Conservation (phyloP, 192 early-diverging fungal species). For the Coemansia sp. region DNA sequence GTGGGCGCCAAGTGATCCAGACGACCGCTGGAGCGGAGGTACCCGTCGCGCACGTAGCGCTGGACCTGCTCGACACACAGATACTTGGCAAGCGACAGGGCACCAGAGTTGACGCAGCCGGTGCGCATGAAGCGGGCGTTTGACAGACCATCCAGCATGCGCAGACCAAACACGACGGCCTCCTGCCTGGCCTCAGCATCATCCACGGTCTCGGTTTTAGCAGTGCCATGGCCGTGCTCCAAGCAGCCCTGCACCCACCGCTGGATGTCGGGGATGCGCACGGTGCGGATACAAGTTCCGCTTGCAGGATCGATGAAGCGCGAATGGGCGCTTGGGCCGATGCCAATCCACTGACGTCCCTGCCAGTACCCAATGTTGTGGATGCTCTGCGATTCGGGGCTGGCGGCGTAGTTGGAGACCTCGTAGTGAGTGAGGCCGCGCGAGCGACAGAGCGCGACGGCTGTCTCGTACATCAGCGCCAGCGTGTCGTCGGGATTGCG, state of each 20-base stretch:
- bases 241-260: conserved; percentile 38
- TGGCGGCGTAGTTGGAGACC: conserved; percentile 53
- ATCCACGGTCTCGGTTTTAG: not conserved
- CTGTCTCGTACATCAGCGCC: conserved; percentile 49
- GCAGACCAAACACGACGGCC: conserved; percentile 53
- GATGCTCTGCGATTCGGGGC: conserved; percentile 18
- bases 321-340: conserved; percentile 63
- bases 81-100: conserved; percentile 22
- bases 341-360: conserved; percentile 57
- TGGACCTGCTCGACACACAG: conserved; percentile 36
- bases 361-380: conserved; percentile 61
- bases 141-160: conserved; percentile 48
- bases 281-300: conserved; percentile 16
- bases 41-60: conserved; percentile 18
- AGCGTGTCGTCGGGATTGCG: conserved; percentile 32
- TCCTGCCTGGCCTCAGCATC: conserved; percentile 31
- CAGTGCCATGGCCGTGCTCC: conserved; percentile 28
- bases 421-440: conserved; percentile 56
- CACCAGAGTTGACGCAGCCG: conserved; percentile 9
- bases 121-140: conserved; percentile 21
- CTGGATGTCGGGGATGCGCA: conserved; percentile 34
- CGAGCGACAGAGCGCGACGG: conserved; percentile 21
- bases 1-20: conserved; percentile 30
- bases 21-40: conserved; percentile 13
- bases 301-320: conserved; percentile 38